A percentile compares a stretch with the other conserved stretches of the same genome.
phyloP scores from a whole-genome alignment of 345 rosid species.

The Bruguiera gymnorhiza region DNA sequence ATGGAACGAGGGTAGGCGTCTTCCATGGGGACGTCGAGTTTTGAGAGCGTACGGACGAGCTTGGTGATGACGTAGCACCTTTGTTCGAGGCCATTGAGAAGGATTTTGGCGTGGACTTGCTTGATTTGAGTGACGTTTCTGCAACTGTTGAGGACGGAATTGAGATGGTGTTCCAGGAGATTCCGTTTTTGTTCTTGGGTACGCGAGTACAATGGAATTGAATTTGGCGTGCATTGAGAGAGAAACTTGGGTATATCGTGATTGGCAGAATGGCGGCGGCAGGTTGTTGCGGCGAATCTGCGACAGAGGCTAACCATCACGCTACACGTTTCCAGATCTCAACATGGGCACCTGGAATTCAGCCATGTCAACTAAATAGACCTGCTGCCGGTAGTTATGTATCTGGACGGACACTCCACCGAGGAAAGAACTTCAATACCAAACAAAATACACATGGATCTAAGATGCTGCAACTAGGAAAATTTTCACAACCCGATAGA shows the following conservation, averaged over 20 bases:
- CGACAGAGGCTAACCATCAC: slow-evolving; percentile 26
- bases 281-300: slow-evolving; percentile 24
- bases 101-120: slow-evolving; percentile 55
- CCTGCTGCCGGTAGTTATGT: too few species aligned
- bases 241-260: slow-evolving; percentile 25
- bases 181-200: slow-evolving; percentile 20
- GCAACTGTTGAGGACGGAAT: slow-evolving; percentile 52
- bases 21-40: slow-evolving; percentile 41
- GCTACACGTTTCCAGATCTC: too few species aligned
- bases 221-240: slow-evolving; percentile 16
- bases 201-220: slow-evolving; percentile 20
- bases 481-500: too few species aligned
- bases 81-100: slow-evolving; percentile 44
- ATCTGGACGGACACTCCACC: too few species aligned
- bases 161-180: slow-evolving; percentile 36
- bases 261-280: neutral
- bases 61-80: slow-evolving; percentile 63
- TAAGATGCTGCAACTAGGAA: too few species aligned
- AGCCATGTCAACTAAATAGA: too few species aligned
- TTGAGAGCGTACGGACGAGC: slow-evolving; percentile 58
- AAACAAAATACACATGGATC: too few species aligned
- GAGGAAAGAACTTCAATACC: too few species aligned
- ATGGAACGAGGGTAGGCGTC: slow-evolving; percentile 51
- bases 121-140: slow-evolving; percentile 37
- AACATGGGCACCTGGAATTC: too few species aligned